A percentile compares a stretch with the other conserved stretches of the same genome.
Conservation (phyloP, 345 rosid genomes). For the Brassica cretica region DNA sequence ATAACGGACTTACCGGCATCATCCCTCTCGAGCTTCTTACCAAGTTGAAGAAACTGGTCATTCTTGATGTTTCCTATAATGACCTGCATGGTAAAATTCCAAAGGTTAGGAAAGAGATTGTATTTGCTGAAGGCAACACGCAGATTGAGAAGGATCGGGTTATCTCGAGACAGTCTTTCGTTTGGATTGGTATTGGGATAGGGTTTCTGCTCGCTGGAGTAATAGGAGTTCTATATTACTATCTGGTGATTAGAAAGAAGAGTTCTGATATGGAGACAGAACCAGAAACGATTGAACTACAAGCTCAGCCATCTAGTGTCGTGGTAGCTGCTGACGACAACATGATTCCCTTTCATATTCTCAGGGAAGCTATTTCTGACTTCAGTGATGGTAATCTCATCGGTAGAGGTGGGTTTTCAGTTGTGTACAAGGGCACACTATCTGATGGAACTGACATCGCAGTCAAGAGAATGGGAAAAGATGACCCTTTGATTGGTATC, state of each 20-base stretch:
- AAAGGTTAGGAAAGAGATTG: background rate
- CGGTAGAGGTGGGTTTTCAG: background rate
- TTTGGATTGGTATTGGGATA: background rate
- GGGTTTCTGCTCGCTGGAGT: background rate
- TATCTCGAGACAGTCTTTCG: background rate
- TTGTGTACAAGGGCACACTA: background rate
- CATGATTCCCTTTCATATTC: background rate
- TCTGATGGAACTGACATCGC: background rate
- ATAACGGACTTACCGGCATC: background rate
- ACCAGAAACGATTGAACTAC: background rate
- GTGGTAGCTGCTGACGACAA: background rate
- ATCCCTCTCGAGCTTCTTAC: background rate
- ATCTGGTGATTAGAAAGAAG: background rate
- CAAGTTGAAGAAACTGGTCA: background rate
- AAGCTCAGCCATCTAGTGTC: background rate
- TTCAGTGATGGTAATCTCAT: background rate
- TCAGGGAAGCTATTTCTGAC: background rate
- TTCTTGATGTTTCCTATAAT: background rate
- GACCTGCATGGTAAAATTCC: background rate
- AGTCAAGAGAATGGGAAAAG: background rate
- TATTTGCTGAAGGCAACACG: background rate
- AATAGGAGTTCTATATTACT: background rate
- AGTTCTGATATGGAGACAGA: background rate
- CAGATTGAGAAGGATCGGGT: background rate
- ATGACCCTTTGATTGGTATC: background rate